phyloP scores from a whole-genome alignment of 2,329 filamentous ascomycete species.

The Cytospora piceae region DNA sequence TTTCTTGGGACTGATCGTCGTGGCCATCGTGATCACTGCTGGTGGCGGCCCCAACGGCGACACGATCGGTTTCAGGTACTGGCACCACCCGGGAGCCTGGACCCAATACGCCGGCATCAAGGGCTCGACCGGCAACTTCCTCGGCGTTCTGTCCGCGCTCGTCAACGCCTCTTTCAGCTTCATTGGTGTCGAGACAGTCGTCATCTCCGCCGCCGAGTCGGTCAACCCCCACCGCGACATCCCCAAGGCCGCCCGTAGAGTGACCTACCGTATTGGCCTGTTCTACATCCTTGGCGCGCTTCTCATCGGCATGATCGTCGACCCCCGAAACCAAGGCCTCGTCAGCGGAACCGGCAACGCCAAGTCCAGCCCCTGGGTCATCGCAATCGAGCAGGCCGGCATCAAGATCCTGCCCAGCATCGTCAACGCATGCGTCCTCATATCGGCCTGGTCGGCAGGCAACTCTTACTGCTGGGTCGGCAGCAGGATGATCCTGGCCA shows the following conservation, averaged over 20 bases:
- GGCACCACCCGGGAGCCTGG: constrained; percentile 31
- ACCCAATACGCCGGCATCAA: constrained; percentile 31
- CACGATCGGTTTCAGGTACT: constrained; percentile 32
- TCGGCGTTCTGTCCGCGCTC: constrained; percentile 31
- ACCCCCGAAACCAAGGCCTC: constrained; percentile 24
- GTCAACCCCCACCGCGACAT: constrained; percentile 31
- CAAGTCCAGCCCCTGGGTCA: constrained; percentile 36
- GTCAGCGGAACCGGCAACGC: constrained; percentile 28
- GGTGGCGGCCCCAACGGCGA: constrained; percentile 31
- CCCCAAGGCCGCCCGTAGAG: constrained; percentile 31
- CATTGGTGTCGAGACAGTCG: constrained; percentile 30
- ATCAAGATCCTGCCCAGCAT: constrained; percentile 31
- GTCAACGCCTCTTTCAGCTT: constrained; percentile 31
- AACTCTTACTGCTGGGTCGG: constrained; percentile 49
- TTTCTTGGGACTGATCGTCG: constrained; percentile 31
- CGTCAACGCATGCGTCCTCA: constrained; percentile 37
- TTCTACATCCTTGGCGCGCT: constrained; percentile 33
- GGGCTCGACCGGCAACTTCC: constrained; percentile 31
- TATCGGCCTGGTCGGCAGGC: constrained; percentile 45
- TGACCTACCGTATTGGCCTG: constrained; percentile 32
- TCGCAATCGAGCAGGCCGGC: constrained; percentile 31
- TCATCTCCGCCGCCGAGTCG: constrained; percentile 32
- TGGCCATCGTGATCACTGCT: constrained; percentile 32
- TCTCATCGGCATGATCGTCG: constrained; percentile 31
- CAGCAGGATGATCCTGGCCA: constrained; percentile 70